phyloP scores from a whole-genome alignment of 2,329 filamentous ascomycete species.

The Penicillium hesseltinei region DNA sequence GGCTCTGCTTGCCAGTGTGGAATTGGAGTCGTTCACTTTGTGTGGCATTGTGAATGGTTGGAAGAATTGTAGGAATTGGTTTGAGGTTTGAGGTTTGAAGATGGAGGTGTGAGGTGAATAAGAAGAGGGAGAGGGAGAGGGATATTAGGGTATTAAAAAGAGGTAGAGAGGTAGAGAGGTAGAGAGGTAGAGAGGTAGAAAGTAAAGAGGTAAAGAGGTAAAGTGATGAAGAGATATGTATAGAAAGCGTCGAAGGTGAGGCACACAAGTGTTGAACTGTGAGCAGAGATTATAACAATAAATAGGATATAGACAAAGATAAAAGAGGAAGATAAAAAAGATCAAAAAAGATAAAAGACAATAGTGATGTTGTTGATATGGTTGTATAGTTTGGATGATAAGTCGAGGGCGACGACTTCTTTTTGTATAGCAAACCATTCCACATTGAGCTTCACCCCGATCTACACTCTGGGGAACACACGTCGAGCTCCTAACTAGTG shows the following conservation, averaged over 20 bases:
- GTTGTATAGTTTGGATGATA: slow-evolving; percentile 3
- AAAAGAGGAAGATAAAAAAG: neutral
- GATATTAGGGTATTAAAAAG: slow-evolving; percentile 1
- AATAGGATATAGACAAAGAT: slow-evolving; percentile 5
- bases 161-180: neutral
- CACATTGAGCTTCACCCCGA: slow-evolving; percentile 24
- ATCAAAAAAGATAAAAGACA: neutral
- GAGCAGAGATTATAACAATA: slow-evolving; percentile 15
- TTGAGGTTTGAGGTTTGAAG: neutral
- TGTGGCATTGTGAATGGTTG: slow-evolving; percentile 30
- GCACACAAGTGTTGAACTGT: slow-evolving; percentile 27
- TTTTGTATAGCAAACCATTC: slow-evolving; percentile 29
- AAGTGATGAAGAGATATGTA: slow-evolving; percentile 2
- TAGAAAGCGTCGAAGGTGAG: slow-evolving; percentile 8
- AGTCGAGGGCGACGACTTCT: slow-evolving; percentile 11
- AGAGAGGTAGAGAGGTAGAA: neutral
- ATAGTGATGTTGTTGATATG: neutral
- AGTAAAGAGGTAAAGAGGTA: neutral
- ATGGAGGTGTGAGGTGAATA: neutral
- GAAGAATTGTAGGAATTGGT: neutral
- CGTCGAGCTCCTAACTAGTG: slow-evolving; percentile 15
- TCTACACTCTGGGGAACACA: slow-evolving; percentile 25
- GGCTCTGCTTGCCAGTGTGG: slow-evolving; percentile 33
- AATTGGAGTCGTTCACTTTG: slow-evolving; percentile 39
- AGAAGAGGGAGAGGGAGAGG: neutral